Evolutionary conservation across 208 protist genomes (phyloP), one percentile per base, ranked within the genome.

Genomic region (Endotrypanum monterogeii): DNA sequence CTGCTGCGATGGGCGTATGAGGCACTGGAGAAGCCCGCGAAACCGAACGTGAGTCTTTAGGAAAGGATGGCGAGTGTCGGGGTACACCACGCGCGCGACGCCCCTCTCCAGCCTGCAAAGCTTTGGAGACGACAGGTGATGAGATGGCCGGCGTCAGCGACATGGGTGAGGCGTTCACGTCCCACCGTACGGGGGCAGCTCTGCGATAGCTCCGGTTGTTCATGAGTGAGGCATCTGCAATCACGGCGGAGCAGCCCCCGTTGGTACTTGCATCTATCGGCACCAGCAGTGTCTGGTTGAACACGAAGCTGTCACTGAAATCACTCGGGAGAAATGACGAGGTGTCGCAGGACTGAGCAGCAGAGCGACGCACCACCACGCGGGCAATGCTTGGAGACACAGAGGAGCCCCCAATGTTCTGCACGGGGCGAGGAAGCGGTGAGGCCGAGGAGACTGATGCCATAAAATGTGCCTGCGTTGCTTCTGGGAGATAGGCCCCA

Each of bases 231-330:
- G 69, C 61, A 60, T 74, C 56, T 41, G 63, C 48, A 37, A 71
- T 48, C 46, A 37, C 60, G 23, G 61, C 57, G 32, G 44, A 46
- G 51, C 56, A 28, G 57, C 51, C 48, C 66, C 46, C 55, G 8
- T 69, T 67, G 74, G 54, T 32, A 11, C 60, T 73, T 55, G 67
- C 78, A 28, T 70, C 67, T 32, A 77, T 52, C 55, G 73, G 73
- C 51, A 85, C 72, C 20, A 87, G 76, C 73, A 87, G 52, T 18
- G 83, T 84, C 76, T 84, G 79, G 35, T 84, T 70, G 57, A 84
- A 81, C 67, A 30, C 39, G 46, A 82, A 73, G 71, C 73, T 84
- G 50, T 63, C 52, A 70, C 61, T 65, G 57, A 81, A 81, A 37
- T 28, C 60, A 51, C 63, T 48, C 8, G 70, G 41, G 48, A 77